Percentiles rank a stretch among this genome's conserved stretches.
Evolutionary conservation across 768 basidiomycete genomes (phyloP).

Genomic region (Suillus hirtellus): DNA sequence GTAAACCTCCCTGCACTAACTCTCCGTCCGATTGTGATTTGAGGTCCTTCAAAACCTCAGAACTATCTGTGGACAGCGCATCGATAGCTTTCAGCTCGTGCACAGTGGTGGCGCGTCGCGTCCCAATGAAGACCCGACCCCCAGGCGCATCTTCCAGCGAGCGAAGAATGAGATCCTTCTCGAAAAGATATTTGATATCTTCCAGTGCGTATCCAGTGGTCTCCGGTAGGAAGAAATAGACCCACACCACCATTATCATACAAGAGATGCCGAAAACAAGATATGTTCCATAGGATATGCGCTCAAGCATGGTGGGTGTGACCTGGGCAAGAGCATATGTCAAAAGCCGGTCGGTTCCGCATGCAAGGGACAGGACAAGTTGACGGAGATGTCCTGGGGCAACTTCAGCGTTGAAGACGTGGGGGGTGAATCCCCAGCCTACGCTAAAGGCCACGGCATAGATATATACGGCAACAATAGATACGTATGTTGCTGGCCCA

Average conservation of each 20-base stretch:
- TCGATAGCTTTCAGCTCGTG: conserved; percentile 24
- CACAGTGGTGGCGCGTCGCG: conserved; percentile 25
- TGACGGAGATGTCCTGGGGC: conserved; percentile 39
- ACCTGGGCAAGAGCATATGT: conserved; percentile 39
- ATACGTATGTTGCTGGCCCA: conserved; percentile 33
- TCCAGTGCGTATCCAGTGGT: conserved; percentile 41
- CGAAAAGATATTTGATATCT: conserved; percentile 38
- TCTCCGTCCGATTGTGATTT: neutral
- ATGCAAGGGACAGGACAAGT: conserved; percentile 33
- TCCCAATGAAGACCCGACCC: conserved; percentile 28
- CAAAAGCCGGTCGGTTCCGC: conserved; percentile 36
- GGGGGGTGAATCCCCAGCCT: conserved; percentile 35
- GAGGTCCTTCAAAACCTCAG: neutral
- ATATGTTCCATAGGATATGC: conserved; percentile 32
- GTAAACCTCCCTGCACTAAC: neutral
- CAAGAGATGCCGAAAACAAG: conserved; percentile 34
- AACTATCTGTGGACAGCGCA: neutral
- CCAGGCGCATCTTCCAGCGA: conserved; percentile 36
- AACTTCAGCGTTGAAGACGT: conserved; percentile 36
- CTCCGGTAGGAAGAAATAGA: conserved; percentile 40
- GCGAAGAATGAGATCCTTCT: conserved; percentile 31
- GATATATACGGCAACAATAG: conserved; percentile 38
- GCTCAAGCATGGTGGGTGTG: conserved; percentile 37
- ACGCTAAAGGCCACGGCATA: conserved; percentile 38
- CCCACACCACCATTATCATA: conserved; percentile 34